Evolutionary conservation across 805 yeast genomes (phyloP).

Genomic region (Wickerhamomyces ciferrii): DNA sequence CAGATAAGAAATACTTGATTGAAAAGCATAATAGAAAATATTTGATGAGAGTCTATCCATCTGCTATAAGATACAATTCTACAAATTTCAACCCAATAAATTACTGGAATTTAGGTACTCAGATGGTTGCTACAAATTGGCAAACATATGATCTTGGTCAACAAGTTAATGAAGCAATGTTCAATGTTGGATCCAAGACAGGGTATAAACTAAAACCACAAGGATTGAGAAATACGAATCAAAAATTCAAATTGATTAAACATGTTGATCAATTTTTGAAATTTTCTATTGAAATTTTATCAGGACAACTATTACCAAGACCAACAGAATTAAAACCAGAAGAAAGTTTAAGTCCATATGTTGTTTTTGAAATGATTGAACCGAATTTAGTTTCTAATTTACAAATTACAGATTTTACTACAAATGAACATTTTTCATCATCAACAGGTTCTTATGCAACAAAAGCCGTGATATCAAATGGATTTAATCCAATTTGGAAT

Average conservation of each 20-base stretch:
- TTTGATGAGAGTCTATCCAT: slow-evolving; percentile 85
- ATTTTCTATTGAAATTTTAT: slow-evolving; percentile 45
- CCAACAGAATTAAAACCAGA: slow-evolving; percentile 45
- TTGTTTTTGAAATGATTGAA: slow-evolving; percentile 57
- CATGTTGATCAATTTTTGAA: slow-evolving; percentile 7
- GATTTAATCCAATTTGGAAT: slow-evolving; percentile 87
- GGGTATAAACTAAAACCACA: slow-evolving; percentile 83
- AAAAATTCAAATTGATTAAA: slow-evolving; percentile 15
- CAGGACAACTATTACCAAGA: slow-evolving; percentile 84
- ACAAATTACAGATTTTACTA: slow-evolving; percentile 6
- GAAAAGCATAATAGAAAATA: slow-evolving; percentile 72
- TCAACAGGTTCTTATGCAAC: slow-evolving; percentile 14
- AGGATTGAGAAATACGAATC: slow-evolving; percentile 25
- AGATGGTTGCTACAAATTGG: slow-evolving; percentile 97
- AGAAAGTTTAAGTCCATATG: slow-evolving; percentile 52
- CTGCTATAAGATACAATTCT: slow-evolving; percentile 69
- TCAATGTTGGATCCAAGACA: slow-evolving; percentile 47
- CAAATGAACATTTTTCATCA: slow-evolving; percentile 1
- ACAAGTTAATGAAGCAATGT: slow-evolving; percentile 81
- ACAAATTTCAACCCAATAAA: slow-evolving; percentile 74
- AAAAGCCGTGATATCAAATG: slow-evolving; percentile 50
- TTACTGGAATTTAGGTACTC: slow-evolving; percentile 84
- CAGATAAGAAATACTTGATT: slow-evolving; percentile 46
- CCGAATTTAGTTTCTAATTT: slow-evolving; percentile 19
- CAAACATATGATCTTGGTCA: slow-evolving; percentile 89